These are phyloP conservation scores for Chamaecyparis obtusa DNA, from an alignment of 75 land plant genomes.

Conservation along the genomic window DNA sequence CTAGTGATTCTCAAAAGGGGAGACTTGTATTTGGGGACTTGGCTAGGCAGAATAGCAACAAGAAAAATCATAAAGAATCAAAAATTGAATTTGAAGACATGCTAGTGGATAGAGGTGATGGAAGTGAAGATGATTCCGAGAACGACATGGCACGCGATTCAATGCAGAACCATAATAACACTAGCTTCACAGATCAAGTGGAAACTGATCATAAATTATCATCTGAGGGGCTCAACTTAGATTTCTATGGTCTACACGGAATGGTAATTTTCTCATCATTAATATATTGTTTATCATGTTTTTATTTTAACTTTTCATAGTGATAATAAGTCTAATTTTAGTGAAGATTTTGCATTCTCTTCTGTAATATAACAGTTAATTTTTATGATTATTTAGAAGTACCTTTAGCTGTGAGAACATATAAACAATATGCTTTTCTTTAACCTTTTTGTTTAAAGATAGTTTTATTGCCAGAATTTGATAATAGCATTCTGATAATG, in stretches of 20 bases:
- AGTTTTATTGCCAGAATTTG: background rate
- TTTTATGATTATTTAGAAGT: background rate
- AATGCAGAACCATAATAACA: background rate
- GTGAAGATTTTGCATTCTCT: constrained; percentile 5
- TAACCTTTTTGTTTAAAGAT: background rate
- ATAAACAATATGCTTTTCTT: background rate
- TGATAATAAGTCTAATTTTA: background rate
- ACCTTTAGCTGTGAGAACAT: background rate
- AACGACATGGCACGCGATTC: background rate
- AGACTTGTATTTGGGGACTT: constrained; percentile 64
- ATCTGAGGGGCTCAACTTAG: background rate
- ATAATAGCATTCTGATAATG: background rate
- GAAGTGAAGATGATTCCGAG: constrained; percentile 41
- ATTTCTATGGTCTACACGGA: background rate
- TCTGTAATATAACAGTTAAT: background rate
- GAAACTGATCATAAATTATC: background rate
- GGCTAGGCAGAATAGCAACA: constrained; percentile 6
- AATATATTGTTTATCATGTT: background rate
- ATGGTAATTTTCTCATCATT: background rate
- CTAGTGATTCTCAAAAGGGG: constrained; percentile 33
- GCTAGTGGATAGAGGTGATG: constrained; percentile 25
- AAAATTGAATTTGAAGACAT: constrained; percentile 10
- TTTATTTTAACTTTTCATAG: background rate
- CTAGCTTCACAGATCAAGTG: background rate
- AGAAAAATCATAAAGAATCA: constrained; percentile 6